Evolutionary conservation across 2,329 filamentous ascomycete species (phyloP).

Genomic region (Mycosphaerella sp.): DNA sequence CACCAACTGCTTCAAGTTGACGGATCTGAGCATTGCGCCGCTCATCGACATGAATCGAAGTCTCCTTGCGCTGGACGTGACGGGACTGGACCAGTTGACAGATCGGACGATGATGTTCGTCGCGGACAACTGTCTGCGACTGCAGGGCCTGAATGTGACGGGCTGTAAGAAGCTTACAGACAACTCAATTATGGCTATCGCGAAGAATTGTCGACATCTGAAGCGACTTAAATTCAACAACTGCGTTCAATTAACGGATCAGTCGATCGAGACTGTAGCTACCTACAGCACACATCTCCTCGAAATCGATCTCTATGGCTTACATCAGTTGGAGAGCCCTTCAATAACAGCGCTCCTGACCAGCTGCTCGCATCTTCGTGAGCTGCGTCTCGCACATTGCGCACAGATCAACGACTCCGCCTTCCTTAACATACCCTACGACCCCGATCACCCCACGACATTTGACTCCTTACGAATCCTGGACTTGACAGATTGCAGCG

Average conservation of each 20-base stretch:
- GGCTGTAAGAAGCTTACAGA: constrained; percentile 79
- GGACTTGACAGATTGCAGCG: constrained; percentile 81
- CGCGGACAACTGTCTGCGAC: constrained; percentile 70
- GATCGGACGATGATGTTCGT: constrained; percentile 72
- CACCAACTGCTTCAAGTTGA: constrained; percentile 79
- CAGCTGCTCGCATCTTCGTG: constrained; percentile 75
- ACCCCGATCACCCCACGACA: constrained; percentile 42
- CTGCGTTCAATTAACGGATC: constrained; percentile 76
- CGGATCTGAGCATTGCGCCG: constrained; percentile 73
- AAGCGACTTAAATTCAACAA: constrained; percentile 96
- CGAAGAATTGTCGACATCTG: constrained; percentile 74
- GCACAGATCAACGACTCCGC: constrained; percentile 78
- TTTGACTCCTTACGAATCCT: constrained; percentile 90
- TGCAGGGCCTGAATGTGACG: constrained; percentile 92
- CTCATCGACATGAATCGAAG: constrained; percentile 73
- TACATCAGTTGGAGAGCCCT: constrained; percentile 70
- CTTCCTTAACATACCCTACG: constrained; percentile 69
- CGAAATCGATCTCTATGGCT: constrained; percentile 91
- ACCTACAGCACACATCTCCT: constrained; percentile 85
- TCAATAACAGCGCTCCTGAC: constrained; percentile 76
- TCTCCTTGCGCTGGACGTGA: constrained; percentile 85
- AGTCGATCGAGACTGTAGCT: constrained; percentile 77
- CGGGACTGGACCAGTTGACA: constrained; percentile 71
- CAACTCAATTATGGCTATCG: constrained; percentile 73
- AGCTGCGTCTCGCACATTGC: constrained; percentile 82